Evolutionary conservation across 768 basidiomycete genomes (phyloP), one percentile per base, ranked within the genome.

Genomic region (Suillus placidus): DNA sequence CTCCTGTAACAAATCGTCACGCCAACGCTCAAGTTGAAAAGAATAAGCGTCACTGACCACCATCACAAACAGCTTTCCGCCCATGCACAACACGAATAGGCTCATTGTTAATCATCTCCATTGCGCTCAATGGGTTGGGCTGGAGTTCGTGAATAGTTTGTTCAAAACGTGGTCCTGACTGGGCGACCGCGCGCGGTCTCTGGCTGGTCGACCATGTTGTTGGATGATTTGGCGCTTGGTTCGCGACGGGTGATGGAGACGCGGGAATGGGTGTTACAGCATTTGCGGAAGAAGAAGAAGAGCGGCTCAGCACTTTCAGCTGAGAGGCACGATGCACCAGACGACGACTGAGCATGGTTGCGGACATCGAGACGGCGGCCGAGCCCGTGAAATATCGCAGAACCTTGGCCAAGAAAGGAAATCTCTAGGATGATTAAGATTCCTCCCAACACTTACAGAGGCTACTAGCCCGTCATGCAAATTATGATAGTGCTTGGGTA

Each of bases 41-140:
- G 42, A n/a, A 62, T 12, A 60, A 34, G 34, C 40, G 58, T 42
- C 6, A 82, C 93, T 71, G 70, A 98, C 97, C 97, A 72, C 97
- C 97, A 76, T 99, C 97, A 76, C 97, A 99, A 58, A 90, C 83
- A 2, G 95, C 95, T 77, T 88, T 94, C 71, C 97, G 84, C 23
- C 88, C 91, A 54, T 93, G 78, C 12, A 97, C 90, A 54, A 95
- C 74, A 61, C 91, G 84, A 63, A 97, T 85, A 9, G 97, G 95
- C 77, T 97, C 95, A 69, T 93, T 83, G 58, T 84, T 84, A 70
- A 99, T 85, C 71, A 99, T 83, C 68, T 91, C 90, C 91, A 98
- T 95, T 2, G 97, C 97, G 66, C 93, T 93, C 68, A 90, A 82
- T 14, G 97, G 91, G 65, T 88, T 88, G 2, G 97, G 97, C 77